Base-by-base conservation (phyloP, 768 basidiomycete species). In the Amylocystis lapponica region DNA sequence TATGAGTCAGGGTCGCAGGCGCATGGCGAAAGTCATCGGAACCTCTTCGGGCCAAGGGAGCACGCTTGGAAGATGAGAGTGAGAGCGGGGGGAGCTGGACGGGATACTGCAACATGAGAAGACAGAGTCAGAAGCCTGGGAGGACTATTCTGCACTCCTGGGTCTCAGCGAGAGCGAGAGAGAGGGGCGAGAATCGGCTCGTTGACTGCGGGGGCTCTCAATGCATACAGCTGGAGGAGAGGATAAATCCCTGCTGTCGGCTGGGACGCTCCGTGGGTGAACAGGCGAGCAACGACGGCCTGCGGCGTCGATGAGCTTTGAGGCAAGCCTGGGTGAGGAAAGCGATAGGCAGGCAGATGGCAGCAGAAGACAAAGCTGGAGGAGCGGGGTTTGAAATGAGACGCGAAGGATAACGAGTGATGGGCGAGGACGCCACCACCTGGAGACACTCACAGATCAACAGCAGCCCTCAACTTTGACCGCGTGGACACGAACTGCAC, bases 31-130 rank as follows among this genome's bases (percentile, higher is more conserved):
- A 44, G 46, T 52, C 35, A 48, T 51, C 52, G 39, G 44, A 43
- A 43, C 45, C 51, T 43, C 48, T 44, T 40, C 49, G 52, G 36
- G 43, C 34, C 12, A 49, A 37, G 41, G 47, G 52, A 11, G 45
- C 33, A 36, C 54, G 60, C 47, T 61, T 63, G 40, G 58, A 56
- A 47, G 64, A 63, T 17, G 61, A 48, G 49, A 64, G 50, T 49
- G 58, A 49, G 60, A 67, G 50, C 52, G 65, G 43, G 54, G 64
- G 43, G 39, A 63, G 57, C 54, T 59, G 55, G 46, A 62, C 53
- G 40, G 64, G 54, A 41, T 58, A 65, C 57, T 64, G 62, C 63
- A 66, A 60, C 65, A 66, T 66, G 52, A 51, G 51, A 50, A 43
- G 45, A 41, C 41, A 36, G 39, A 26, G 22, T 45, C 39, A 51